Conservation (phyloP, 495 filamentous ascomycete genomes). For the Podospora didyma region DNA sequence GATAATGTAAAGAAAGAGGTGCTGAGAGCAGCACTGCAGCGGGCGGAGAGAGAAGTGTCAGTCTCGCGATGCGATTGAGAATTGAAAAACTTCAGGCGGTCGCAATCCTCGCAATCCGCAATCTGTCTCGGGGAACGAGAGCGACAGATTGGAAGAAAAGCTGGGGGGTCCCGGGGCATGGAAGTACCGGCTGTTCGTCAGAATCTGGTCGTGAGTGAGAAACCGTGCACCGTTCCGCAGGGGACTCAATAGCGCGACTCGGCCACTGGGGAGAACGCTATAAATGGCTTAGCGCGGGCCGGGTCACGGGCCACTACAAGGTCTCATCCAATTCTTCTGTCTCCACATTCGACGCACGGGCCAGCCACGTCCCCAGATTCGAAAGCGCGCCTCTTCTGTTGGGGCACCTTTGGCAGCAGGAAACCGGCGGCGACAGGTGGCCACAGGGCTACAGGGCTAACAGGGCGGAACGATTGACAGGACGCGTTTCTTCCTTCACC, state of each 20-base stretch:
- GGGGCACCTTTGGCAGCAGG: background rate
- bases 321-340: too few relatives aligned
- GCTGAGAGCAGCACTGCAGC: conserved; percentile 1
- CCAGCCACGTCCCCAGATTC: too few relatives aligned
- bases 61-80: conserved; percentile 19
- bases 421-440: conserved; percentile 8
- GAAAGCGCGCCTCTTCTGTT: background rate
- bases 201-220: background rate
- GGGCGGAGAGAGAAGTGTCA: background rate
- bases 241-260: conserved; percentile 20
- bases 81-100: conserved; percentile 11
- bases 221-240: background rate
- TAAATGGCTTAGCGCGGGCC: conserved; percentile 12
- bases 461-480: background rate
- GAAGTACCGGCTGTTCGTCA: conserved; percentile 8
- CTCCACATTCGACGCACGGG: conserved; percentile 15
- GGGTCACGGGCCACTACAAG: background rate
- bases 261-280: conserved; percentile 1
- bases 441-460: background rate
- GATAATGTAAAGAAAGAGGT: background rate
- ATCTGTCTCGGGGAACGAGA: conserved; percentile 1
- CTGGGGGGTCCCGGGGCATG: conserved; percentile 22
- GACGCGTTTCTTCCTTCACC: background rate
- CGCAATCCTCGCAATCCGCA: conserved; percentile 22
- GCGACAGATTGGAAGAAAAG: conserved; percentile 24